Conservation (phyloP, 2,329 filamentous ascomycete species). For the Sclerotinia subarctica region DNA sequence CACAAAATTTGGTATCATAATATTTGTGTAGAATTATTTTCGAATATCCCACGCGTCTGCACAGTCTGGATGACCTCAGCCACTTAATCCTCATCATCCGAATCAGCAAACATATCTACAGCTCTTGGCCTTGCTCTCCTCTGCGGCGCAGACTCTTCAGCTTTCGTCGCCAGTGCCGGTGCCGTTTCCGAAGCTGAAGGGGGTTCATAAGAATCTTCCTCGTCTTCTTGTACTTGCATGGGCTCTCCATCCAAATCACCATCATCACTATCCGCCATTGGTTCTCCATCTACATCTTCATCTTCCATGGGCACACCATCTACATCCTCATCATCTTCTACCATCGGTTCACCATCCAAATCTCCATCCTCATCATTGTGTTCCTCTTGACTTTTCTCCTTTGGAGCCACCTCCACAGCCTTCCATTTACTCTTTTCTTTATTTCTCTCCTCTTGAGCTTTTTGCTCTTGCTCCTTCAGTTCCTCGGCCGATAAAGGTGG, state of each 20-base stretch:
- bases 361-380: slow-evolving; percentile 43
- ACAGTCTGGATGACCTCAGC: too few species aligned
- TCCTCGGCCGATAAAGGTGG: slow-evolving; percentile 54
- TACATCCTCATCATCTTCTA: slow-evolving; percentile 43
- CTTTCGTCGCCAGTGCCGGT: not conserved
- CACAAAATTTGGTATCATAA: not conserved
- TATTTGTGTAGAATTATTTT: not conserved
- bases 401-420: slow-evolving; percentile 40
- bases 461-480: slow-evolving; percentile 38
- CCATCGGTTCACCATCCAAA: slow-evolving; percentile 42
- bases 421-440: slow-evolving; percentile 39
- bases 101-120: slow-evolving; percentile 85
- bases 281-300: slow-evolving; percentile 51
- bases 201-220: slow-evolving; percentile 5
- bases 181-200: not conserved
- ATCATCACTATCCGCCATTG: slow-evolving; percentile 44
- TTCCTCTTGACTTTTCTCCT: slow-evolving; percentile 53
- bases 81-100: slow-evolving; percentile 48
- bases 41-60: too few species aligned
- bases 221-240: slow-evolving; percentile 15
- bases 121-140: slow-evolving; percentile 55
- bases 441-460: slow-evolving; percentile 34
- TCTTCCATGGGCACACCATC: slow-evolving; percentile 45
- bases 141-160: slow-evolving; percentile 25
- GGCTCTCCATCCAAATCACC: slow-evolving; percentile 42